A percentile compares a stretch with the other conserved stretches of the same genome.
Evolutionary conservation across 768 basidiomycete species (phyloP).

Genomic region (Boletus reticuloceps): DNA sequence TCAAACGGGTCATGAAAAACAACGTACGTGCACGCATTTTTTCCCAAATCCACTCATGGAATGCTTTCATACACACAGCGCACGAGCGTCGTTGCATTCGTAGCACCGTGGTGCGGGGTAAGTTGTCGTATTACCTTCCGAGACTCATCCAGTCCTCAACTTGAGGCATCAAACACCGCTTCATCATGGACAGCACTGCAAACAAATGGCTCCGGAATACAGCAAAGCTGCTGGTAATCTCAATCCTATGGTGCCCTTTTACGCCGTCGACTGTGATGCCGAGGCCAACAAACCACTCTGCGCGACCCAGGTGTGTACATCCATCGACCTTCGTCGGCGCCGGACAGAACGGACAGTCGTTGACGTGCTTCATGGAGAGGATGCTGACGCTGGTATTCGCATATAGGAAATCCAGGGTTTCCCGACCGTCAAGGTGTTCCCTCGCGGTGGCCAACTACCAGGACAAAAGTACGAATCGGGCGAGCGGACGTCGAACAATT

Average conservation of each 20-base stretch:
- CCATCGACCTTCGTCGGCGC: background rate
- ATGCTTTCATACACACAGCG: slow-evolving; percentile 39
- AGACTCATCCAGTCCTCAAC: background rate
- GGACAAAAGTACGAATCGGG: slow-evolving; percentile 64
- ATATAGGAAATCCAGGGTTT: slow-evolving; percentile 78
- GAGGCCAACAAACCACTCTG: slow-evolving; percentile 80
- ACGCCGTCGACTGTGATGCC: slow-evolving; percentile 92
- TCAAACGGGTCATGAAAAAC: slow-evolving; percentile 68
- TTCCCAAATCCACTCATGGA: background rate
- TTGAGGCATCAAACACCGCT: background rate
- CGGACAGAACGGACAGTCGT: background rate
- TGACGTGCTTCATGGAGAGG: background rate
- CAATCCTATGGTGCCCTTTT: slow-evolving; percentile 80
- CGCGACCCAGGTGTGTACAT: slow-evolving; percentile 57
- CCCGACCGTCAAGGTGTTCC: slow-evolving; percentile 92
- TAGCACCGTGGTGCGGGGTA: slow-evolving; percentile 94
- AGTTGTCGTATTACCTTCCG: slow-evolving; percentile 22
- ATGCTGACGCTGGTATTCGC: background rate
- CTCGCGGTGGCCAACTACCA: slow-evolving; percentile 62
- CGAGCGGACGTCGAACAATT: slow-evolving; percentile 66
- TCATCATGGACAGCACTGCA: slow-evolving; percentile 56
- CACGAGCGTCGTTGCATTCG: slow-evolving; percentile 82
- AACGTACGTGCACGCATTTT: slow-evolving; percentile 53
- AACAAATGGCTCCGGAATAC: slow-evolving; percentile 81
- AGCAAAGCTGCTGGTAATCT: slow-evolving; percentile 77